Percentiles rank a stretch among this genome's conserved stretches.
phyloP scores from a whole-genome alignment of 2,329 filamentous ascomycete genomes.

The Alternaria viburni region DNA sequence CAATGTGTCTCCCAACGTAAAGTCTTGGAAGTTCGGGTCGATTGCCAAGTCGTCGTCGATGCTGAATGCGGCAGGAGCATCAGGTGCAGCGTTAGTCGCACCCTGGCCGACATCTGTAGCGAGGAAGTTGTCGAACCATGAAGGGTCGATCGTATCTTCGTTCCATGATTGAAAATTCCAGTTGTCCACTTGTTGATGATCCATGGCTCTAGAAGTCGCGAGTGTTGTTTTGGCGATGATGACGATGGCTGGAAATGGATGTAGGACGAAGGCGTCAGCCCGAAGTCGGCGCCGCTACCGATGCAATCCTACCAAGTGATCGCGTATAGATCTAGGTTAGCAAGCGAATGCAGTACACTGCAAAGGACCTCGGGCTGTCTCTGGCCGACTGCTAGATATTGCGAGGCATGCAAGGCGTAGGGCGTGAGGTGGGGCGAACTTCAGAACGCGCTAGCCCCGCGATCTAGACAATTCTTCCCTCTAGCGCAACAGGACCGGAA shows the following conservation, averaged over 20 bases:
- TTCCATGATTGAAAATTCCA: conserved; percentile 6
- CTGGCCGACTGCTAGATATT: background rate
- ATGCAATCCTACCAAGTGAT: background rate
- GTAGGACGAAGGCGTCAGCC: background rate
- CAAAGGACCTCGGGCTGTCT: background rate
- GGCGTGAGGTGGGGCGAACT: conserved; percentile 1
- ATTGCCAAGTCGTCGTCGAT: background rate
- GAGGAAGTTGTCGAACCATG: conserved; percentile 4
- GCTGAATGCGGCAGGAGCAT: background rate
- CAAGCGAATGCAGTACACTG: background rate
- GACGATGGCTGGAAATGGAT: background rate
- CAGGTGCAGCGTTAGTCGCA: background rate
- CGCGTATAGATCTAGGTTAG: background rate
- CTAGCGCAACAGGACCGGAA: background rate
- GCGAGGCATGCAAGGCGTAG: conserved; percentile 7
- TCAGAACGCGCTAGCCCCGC: conserved; percentile 1
- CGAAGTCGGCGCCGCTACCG: background rate
- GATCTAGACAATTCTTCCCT: conserved; percentile 2
- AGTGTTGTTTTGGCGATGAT: background rate
- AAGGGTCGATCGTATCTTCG: conserved; percentile 5
- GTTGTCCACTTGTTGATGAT: background rate
- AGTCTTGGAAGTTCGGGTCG: background rate
- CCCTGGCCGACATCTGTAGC: background rate
- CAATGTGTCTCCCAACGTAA: background rate
- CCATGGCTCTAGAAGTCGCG: background rate